phyloP scores from a whole-genome alignment of 2,329 filamentous ascomycete species.

The Zymoseptoria pseudotritici region DNA sequence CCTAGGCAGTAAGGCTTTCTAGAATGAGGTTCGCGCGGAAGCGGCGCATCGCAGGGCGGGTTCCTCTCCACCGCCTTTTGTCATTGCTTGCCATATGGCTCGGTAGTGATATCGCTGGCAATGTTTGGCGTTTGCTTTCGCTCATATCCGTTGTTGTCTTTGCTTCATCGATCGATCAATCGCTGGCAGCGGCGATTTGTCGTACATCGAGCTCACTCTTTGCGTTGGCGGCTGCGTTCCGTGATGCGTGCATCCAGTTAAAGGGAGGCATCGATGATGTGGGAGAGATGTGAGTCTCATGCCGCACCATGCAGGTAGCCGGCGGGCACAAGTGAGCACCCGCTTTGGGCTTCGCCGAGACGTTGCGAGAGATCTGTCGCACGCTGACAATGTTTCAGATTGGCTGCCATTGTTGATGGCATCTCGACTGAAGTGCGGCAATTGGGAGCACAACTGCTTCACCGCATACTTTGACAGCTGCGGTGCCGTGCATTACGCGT shows the following conservation, averaged over 20 bases:
- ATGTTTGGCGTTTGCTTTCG: slow-evolving; percentile 17
- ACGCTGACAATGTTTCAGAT: slow-evolving; percentile 16
- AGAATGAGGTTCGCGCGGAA: slow-evolving; percentile 16
- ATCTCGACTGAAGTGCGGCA: slow-evolving; percentile 1
- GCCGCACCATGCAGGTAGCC: slow-evolving; percentile 14
- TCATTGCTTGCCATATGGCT: slow-evolving; percentile 12
- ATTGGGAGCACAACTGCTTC: slow-evolving; percentile 12
- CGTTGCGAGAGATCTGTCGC: slow-evolving; percentile 16
- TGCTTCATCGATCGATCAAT: not conserved
- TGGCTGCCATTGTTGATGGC: slow-evolving; percentile 18
- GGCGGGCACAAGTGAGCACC: slow-evolving; percentile 5
- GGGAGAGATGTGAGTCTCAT: not conserved
- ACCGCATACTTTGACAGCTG: slow-evolving; percentile 17
- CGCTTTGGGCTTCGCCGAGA: slow-evolving; percentile 6
- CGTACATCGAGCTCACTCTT: not conserved
- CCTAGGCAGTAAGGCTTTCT: slow-evolving; percentile 15
- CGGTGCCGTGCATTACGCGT: slow-evolving; percentile 15
- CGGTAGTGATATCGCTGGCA: slow-evolving; percentile 7
- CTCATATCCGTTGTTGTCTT: not conserved
- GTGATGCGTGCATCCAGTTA: not conserved
- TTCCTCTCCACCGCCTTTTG: slow-evolving; percentile 10
- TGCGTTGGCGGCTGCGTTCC: not conserved
- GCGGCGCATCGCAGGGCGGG: slow-evolving; percentile 10
- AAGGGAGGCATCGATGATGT: not conserved
- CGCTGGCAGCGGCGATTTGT: not conserved